phyloP scores from a whole-genome alignment of 164 flowering plant species.

The Liriodendron chinense region DNA sequence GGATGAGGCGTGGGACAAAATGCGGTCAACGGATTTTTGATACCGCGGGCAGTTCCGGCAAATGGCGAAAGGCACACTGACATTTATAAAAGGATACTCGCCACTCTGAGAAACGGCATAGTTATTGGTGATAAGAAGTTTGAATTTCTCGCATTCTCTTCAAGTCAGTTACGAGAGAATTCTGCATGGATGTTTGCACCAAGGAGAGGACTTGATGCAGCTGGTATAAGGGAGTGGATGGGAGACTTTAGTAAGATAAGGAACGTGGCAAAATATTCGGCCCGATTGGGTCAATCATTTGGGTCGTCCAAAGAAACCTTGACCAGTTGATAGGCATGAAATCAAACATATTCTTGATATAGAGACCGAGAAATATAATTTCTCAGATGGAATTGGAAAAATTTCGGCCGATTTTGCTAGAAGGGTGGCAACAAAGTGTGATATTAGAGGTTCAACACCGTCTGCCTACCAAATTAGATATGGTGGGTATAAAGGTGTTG shows the following conservation, averaged over 20 bases:
- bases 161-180: constrained; percentile 78
- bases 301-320: constrained; percentile 82
- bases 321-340: constrained; percentile 44
- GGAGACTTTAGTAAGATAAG: constrained; percentile 66
- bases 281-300: constrained; percentile 89
- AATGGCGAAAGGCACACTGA: constrained; percentile 30
- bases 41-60: constrained; percentile 25
- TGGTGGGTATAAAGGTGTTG: constrained; percentile 92
- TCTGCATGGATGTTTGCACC: constrained; percentile 94
- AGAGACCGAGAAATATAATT: constrained; percentile 41
- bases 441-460: constrained; percentile 39
- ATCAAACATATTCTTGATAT: constrained; percentile 57
- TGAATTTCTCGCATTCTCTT: constrained; percentile 90
- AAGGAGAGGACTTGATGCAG: constrained; percentile 44
- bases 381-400: constrained; percentile 98
- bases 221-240: constrained; percentile 69
- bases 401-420: constrained; percentile 71
- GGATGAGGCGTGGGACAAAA: constrained; percentile 67
- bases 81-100: constrained; percentile 55
- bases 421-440: constrained; percentile 66
- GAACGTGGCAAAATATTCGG: constrained; percentile 89
- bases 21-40: constrained; percentile 57
- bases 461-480: constrained; percentile 85
- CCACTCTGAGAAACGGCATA: constrained; percentile 59
- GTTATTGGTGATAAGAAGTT: constrained; percentile 72